phyloP scores from a whole-genome alignment of 345 rosid species.

The Gossypium australe region DNA sequence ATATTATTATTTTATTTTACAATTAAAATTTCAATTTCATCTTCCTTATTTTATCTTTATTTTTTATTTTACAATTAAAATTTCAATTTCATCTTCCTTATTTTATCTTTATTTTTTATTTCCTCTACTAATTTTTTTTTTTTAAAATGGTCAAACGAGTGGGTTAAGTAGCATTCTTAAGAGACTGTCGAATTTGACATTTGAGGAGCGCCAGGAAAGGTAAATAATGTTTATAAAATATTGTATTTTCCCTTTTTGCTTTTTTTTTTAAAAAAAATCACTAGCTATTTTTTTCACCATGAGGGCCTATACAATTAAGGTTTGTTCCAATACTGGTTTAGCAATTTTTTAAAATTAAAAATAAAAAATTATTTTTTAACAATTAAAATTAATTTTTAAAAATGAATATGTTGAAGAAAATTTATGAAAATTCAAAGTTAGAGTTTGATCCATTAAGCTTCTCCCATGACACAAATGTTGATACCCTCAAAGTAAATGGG shows the following conservation, averaged over 20 bases:
- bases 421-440: neutral
- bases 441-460: neutral
- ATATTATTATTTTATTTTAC: no score
- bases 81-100: neutral
- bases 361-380: neutral
- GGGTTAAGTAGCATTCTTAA: constrained; percentile 16
- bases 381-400: neutral
- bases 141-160: constrained; percentile 2
- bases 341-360: neutral
- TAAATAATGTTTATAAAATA: neutral
- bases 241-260: no score
- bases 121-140: neutral
- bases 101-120: neutral
- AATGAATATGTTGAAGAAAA: constrained; percentile 20
- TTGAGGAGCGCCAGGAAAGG: constrained; percentile 25
- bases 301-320: constrained; percentile 21
- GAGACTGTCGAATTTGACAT: constrained; percentile 4
- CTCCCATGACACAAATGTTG: constrained; percentile 7
- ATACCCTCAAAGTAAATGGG: constrained; percentile 15
- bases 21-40: neutral
- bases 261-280: no score
- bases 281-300: neutral
- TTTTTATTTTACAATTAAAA: neutral
- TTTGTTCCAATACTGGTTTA: neutral
- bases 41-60: no score